These are phyloP conservation scores for Aspergillus viridinutans DNA, from an alignment of 2,329 filamentous ascomycete species.

Conservation along the genomic window DNA sequence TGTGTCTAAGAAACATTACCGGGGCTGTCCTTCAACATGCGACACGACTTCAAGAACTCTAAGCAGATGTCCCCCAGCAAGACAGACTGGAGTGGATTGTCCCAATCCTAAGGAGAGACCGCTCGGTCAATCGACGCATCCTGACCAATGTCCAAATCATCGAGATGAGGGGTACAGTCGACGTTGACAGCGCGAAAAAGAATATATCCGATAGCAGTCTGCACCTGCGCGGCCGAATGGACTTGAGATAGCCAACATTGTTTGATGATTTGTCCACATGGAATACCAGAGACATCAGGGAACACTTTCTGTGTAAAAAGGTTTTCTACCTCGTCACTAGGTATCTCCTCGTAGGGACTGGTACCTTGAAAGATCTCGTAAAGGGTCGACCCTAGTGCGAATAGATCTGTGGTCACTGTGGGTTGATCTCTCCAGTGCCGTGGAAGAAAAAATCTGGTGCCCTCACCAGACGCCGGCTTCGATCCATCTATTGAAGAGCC, in stretches of 20 bases:
- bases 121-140: too few species aligned
- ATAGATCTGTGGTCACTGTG: slow-evolving; percentile 16
- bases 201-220: background rate
- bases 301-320: slow-evolving; percentile 13
- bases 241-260: slow-evolving; percentile 17
- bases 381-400: slow-evolving; percentile 19
- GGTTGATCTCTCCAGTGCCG: slow-evolving; percentile 17
- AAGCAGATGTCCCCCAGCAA: too few species aligned
- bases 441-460: slow-evolving; percentile 16
- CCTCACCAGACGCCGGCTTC: slow-evolving; percentile 7
- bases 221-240: background rate
- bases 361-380: slow-evolving; percentile 15
- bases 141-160: too few species aligned
- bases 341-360: slow-evolving; percentile 15
- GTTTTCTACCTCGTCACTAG: slow-evolving; percentile 15
- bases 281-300: slow-evolving; percentile 15
- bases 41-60: too few species aligned
- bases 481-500: slow-evolving; percentile 13
- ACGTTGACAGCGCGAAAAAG: too few species aligned
- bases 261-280: slow-evolving; percentile 16
- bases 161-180: too few species aligned
- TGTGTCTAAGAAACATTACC: too few species aligned
- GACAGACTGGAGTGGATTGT: too few species aligned
- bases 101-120: too few species aligned
- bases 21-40: too few species aligned